A percentile compares a stretch with the other conserved stretches of the same genome.
Conservation (phyloP, 441 rosid genomes). For the Gossypium trilobum region DNA sequence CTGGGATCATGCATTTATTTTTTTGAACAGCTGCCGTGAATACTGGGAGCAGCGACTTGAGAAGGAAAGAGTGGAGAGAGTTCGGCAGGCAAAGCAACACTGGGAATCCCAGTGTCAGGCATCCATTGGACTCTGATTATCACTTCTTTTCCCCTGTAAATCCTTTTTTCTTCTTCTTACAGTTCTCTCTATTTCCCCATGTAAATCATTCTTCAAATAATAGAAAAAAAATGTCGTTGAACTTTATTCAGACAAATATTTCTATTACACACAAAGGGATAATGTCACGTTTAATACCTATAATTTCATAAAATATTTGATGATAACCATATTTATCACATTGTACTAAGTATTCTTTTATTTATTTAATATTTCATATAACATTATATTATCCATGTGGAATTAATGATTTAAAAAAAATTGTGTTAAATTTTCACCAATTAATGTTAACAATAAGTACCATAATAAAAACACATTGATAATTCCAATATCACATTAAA, state of each 20-base stretch:
- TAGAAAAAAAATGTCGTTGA: no score
- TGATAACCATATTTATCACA: neutral
- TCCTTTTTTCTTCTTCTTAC: neutral
- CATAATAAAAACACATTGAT: no score
- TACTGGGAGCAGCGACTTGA: constrained; percentile 65
- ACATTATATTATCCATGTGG: neutral
- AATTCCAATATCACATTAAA: no score
- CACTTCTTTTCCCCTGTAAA: neutral
- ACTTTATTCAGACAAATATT: no score
- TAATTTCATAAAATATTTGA: neutral
- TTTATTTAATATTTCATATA: no score
- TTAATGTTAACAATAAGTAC: no score
- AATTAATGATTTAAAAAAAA: no score
- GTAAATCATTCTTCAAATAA: no score
- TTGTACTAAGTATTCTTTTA: no score
- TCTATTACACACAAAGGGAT: neutral
- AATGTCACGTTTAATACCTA: no score
- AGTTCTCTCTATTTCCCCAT: neutral
- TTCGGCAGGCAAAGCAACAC: constrained; percentile 63
- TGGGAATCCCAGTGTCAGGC: constrained; percentile 70
- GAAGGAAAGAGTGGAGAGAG: constrained; percentile 60
- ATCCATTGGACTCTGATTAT: constrained; percentile 44
- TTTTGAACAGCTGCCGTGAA: constrained; percentile 48
- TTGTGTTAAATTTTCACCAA: no score
- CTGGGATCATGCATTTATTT: neutral